Evolutionary conservation across 345 rosid species (phyloP).

Genomic region (Gossypium mustelinum): DNA sequence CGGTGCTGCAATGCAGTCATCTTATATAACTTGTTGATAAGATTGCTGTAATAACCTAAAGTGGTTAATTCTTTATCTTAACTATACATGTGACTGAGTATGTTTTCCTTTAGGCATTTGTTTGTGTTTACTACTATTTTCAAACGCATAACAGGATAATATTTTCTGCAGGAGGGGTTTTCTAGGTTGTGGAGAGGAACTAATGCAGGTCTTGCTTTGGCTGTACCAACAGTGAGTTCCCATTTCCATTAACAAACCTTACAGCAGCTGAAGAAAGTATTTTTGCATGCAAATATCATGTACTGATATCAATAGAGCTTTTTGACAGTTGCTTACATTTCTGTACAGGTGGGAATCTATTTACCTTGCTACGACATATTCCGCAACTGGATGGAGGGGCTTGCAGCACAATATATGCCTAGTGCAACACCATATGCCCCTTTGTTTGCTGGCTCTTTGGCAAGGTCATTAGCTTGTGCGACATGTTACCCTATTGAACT

Average conservation of each 20-base stretch:
- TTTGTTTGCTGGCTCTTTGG: constrained; percentile 72
- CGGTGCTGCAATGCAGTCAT: constrained; percentile 17
- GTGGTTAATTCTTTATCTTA: background rate
- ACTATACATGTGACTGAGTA: background rate
- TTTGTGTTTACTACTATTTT: constrained; percentile 9
- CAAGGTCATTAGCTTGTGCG: constrained; percentile 89
- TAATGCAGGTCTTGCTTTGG: constrained; percentile 89
- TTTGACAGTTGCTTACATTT: background rate
- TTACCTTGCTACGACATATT: constrained; percentile 89
- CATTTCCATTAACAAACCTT: background rate
- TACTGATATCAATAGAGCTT: background rate
- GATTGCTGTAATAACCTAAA: background rate
- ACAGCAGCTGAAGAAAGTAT: background rate
- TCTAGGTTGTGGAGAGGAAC: constrained; percentile 96
- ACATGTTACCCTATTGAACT: constrained; percentile 94
- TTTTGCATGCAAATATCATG: background rate
- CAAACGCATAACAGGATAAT: constrained; percentile 17
- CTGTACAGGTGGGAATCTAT: constrained; percentile 86
- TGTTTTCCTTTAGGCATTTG: background rate
- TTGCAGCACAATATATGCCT: constrained; percentile 44
- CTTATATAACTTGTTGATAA: background rate
- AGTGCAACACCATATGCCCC: constrained; percentile 55
- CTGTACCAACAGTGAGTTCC: constrained; percentile 74
- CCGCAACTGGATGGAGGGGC: constrained; percentile 68
- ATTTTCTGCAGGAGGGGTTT: constrained; percentile 71